Evolutionary conservation across 2,329 filamentous ascomycete species (phyloP).

Genomic region (Pezicula carpinea): DNA sequence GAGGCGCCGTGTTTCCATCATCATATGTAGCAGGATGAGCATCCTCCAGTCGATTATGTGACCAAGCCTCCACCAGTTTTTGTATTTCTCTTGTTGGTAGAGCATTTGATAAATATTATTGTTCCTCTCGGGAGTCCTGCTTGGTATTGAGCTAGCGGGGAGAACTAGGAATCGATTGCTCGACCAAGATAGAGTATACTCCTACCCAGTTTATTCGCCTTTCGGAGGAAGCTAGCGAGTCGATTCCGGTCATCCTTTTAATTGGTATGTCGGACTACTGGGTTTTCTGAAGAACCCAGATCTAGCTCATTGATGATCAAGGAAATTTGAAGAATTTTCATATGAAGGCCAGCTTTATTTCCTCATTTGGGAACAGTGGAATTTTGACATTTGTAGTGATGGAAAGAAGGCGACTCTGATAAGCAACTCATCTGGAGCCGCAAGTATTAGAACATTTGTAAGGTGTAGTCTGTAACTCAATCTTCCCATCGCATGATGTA

Average conservation of each 20-base stretch:
- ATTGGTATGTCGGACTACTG: conserved; percentile 33
- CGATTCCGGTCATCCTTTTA: conserved; percentile 31
- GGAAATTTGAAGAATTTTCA: conserved; percentile 45
- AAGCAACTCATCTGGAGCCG: conserved; percentile 49
- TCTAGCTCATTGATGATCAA: conserved; percentile 18
- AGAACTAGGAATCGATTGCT: neutral
- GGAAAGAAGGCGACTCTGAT: conserved; percentile 44
- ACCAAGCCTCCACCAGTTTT: neutral
- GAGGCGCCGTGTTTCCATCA: neutral
- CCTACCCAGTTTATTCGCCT: neutral
- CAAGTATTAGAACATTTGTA: no score
- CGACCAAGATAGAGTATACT: neutral
- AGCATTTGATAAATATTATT: no score
- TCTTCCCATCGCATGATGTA: no score
- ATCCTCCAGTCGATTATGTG: neutral
- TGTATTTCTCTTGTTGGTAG: neutral
- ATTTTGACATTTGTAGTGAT: conserved; percentile 51
- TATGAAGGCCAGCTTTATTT: conserved; percentile 47
- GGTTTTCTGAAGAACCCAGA: conserved; percentile 1
- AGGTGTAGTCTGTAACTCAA: no score
- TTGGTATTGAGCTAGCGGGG: neutral
- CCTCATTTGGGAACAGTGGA: conserved; percentile 47
- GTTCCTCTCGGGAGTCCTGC: neutral
- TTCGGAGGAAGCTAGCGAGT: neutral
- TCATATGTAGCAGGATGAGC: neutral